Percentiles rank a stretch among this genome's conserved stretches.
Conservation (phyloP, 768 basidiomycete genomes). For the Podaxis rugospora region DNA sequence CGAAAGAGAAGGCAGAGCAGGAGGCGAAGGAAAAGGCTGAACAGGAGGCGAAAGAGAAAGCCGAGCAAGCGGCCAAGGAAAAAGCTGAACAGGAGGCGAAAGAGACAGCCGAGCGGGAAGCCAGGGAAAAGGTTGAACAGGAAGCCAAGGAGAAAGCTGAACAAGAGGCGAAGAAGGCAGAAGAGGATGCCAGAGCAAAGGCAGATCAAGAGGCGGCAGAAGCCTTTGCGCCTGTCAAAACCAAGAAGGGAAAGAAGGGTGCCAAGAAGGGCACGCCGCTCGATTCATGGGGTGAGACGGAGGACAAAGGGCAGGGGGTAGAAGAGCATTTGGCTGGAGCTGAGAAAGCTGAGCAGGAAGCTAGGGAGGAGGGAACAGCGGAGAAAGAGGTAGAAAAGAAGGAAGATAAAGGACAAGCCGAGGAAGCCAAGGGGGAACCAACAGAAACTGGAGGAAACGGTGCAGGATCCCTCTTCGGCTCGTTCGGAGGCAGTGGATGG, state of each 20-base stretch:
- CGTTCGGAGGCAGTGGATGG: not conserved
- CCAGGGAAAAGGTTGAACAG: not conserved
- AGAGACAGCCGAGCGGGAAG: not conserved
- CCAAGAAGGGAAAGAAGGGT: slow-evolving; percentile 9
- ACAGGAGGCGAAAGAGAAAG: slow-evolving; percentile 5
- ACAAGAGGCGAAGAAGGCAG: not conserved
- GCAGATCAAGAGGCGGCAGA: not conserved
- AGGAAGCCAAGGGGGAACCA: slow-evolving; percentile 13
- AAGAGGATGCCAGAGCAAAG: slow-evolving; percentile 10
- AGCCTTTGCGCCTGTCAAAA: not conserved
- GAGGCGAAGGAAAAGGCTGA: slow-evolving; percentile 10
- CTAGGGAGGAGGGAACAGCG: slow-evolving; percentile 2
- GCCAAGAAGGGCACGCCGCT: slow-evolving; percentile 4
- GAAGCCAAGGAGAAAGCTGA: not conserved
- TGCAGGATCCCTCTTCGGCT: slow-evolving; percentile 13
- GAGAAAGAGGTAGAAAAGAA: slow-evolving; percentile 12
- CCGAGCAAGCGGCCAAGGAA: not conserved
- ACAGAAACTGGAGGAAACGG: not conserved
- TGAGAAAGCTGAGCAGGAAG: slow-evolving; percentile 8
- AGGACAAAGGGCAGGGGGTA: slow-evolving; percentile 11
- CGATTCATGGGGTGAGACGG: not conserved
- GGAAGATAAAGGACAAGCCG: slow-evolving; percentile 16
- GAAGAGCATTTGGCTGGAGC: slow-evolving; percentile 3
- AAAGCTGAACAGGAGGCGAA: slow-evolving; percentile 11
- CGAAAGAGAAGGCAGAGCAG: slow-evolving; percentile 1